phyloP scores from a whole-genome alignment of 148 eudicot genomes.

The Rhododendron kiyosumense region DNA sequence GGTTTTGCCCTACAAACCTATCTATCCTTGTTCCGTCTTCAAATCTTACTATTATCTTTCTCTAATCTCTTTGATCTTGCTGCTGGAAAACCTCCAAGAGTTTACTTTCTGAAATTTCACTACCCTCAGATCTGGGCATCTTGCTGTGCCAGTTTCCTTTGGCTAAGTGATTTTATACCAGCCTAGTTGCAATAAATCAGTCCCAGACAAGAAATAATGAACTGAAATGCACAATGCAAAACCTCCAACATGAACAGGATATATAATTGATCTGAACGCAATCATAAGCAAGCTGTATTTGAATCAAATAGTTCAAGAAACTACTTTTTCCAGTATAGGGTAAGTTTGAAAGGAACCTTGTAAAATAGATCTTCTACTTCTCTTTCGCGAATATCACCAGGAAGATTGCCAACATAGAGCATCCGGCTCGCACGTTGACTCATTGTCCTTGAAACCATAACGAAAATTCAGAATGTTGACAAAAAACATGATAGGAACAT shows the following conservation, averaged over 20 bases:
- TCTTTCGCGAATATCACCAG: conserved; percentile 70
- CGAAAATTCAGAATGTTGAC: not conserved
- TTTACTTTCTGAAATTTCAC: not conserved
- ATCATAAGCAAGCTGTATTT: not conserved
- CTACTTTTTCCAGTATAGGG: not conserved
- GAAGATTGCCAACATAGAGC: conserved; percentile 83
- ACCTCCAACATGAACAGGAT: not conserved
- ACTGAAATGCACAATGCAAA: not conserved
- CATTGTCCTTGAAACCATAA: conserved; percentile 33
- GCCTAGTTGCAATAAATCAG: not conserved
- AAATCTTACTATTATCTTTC: too few species aligned
- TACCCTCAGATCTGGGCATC: not conserved
- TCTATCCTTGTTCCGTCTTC: too few species aligned
- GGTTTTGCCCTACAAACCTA: too few species aligned
- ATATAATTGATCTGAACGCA: not conserved
- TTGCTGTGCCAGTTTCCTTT: not conserved
- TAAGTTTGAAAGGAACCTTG: conserved; percentile 46
- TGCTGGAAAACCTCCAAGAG: too few species aligned
- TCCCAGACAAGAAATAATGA: not conserved
- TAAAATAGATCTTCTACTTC: conserved; percentile 83
- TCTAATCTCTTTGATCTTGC: too few species aligned
- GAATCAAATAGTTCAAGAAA: not conserved
- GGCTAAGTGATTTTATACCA: not conserved
- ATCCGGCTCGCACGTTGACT: conserved; percentile 52
- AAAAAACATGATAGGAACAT: not conserved